Evolutionary conservation across 768 basidiomycete species (phyloP).

Genomic region (Collybia sordida): DNA sequence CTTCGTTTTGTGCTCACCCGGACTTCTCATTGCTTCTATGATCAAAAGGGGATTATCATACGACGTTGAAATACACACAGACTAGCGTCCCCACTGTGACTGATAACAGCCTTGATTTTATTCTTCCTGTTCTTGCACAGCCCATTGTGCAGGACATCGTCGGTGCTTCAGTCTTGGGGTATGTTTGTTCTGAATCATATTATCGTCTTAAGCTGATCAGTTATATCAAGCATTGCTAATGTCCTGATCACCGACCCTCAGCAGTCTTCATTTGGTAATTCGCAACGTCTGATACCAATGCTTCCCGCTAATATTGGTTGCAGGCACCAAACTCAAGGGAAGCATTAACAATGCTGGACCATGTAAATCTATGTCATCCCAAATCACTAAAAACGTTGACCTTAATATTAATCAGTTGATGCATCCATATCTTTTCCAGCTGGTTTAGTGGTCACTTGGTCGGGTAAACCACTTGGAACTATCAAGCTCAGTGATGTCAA

Average conservation of each 20-base stretch:
- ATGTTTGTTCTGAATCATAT: constrained; percentile 4
- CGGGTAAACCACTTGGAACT: constrained; percentile 52
- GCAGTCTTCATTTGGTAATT: constrained; percentile 56
- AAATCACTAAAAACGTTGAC: no score
- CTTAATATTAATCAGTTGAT: constrained; percentile 42
- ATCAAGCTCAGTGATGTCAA: constrained; percentile 61
- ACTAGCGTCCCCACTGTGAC: constrained; percentile 53
- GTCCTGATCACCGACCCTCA: constrained; percentile 62
- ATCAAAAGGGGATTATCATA: constrained; percentile 56
- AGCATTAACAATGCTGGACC: constrained; percentile 71
- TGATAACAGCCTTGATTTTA: constrained; percentile 58
- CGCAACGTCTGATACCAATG: background rate
- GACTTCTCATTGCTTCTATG: background rate
- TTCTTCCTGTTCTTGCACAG: constrained; percentile 67
- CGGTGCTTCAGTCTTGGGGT: constrained; percentile 55
- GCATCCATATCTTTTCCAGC: constrained; percentile 64
- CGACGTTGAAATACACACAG: constrained; percentile 64
- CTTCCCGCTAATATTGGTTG: background rate
- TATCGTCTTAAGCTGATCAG: background rate
- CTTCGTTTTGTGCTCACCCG: background rate
- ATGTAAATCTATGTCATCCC: constrained; percentile 40
- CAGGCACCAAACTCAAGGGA: constrained; percentile 56
- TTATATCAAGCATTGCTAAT: constrained; percentile 44
- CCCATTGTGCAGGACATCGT: constrained; percentile 78
- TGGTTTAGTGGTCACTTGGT: constrained; percentile 64